Evolutionary conservation across 2,329 filamentous ascomycete genomes (phyloP), one percentile per base, ranked within the genome.

Genomic region (Penicillium sp.): DNA sequence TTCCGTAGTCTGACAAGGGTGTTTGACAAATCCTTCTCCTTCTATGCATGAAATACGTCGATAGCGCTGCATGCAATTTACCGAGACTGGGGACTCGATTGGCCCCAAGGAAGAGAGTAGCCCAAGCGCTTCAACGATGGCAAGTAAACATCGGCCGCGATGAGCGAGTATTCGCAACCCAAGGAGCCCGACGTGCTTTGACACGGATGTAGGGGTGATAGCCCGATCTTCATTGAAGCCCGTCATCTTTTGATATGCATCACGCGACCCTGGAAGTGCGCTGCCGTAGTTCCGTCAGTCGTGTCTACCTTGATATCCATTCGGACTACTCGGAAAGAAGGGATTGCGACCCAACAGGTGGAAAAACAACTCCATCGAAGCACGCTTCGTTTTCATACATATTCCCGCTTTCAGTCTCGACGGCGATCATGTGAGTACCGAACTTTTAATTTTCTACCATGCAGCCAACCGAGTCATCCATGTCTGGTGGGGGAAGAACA

Each of bases 291-390:
- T 28, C 46, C 41, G 41, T 46, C 49, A 41, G 56, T 64, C 63
- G 64, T 66, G 63, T 68, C 55, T 54, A 56, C 52, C 41, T 41
- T 43, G 40, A 59, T 46, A 49, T 53, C 65, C 66, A 68, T 60
- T 67, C 66, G 65, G 66, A 66, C 53, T 54, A 53, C 54, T 60
- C 63, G 66, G 66, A 68, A 57, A 36, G 36, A 25, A 25, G 40
- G 44, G 36, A 46, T 50, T 50, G 47, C 44, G 38, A 48, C 49
- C 49, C 44, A 41, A 48, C 49, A 31, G 33, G 18, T 19, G 30
- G 42, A 16, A 41, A 40, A 31, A 33, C 16, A 33, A 18, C 33
- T 30, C 14, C 13, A n/a, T 46, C 16, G 8, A 35, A 35, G 33
- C 33, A 35, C 33, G 27, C n/a, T 18, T 48, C 18, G 25, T 34